phyloP scores from a whole-genome alignment of 78 protist species.

The Guillardia theta region DNA sequence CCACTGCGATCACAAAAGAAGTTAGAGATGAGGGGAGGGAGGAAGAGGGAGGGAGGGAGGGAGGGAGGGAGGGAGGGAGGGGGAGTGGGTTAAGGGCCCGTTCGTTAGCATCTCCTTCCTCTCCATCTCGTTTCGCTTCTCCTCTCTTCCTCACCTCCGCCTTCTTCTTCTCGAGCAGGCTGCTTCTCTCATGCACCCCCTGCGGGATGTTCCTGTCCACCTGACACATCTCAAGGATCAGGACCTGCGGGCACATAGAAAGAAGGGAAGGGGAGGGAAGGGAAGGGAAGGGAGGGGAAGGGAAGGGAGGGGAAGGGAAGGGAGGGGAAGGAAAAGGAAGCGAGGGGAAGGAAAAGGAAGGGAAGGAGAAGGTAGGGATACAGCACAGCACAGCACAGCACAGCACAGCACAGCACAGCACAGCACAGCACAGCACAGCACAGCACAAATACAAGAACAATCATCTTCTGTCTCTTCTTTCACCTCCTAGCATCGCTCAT shows the following conservation, averaged over 20 bases:
- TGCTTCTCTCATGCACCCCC: not conserved
- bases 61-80: not conserved
- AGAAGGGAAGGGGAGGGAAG: too few relatives aligned
- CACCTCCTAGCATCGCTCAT: not conserved
- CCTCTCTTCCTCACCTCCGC: too few relatives aligned
- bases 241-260: too few relatives aligned
- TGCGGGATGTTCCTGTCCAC: not conserved
- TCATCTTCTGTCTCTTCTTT: not conserved
- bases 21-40: not conserved
- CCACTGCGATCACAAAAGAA: not conserved
- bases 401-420: too few relatives aligned
- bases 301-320: not conserved
- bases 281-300: not conserved
- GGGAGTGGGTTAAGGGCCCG: not conserved
- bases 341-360: not conserved
- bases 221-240: too few relatives aligned
- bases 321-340: not conserved
- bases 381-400: too few relatives aligned
- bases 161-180: constrained; percentile 1
- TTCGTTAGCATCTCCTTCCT: not conserved
- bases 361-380: not conserved
- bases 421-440: too few relatives aligned
- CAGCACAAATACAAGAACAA: too few relatives aligned
- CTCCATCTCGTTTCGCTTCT: too few relatives aligned
- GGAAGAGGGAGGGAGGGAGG: not conserved